Evolutionary conservation across 2,329 filamentous ascomycete genomes (phyloP).

Genomic region (Stachybotrys elegans): DNA sequence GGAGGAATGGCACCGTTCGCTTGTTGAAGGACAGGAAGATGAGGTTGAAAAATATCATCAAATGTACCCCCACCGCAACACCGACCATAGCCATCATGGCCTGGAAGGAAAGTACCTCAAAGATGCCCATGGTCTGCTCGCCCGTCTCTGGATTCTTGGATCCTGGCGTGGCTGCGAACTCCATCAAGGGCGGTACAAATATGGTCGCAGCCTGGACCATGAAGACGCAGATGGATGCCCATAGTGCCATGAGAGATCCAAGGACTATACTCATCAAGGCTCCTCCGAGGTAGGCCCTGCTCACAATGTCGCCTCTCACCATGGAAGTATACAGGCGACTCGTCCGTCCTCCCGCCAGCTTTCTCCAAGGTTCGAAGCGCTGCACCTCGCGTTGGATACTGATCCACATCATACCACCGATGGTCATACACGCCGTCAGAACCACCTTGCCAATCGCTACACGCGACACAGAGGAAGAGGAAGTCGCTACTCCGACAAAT

Average conservation of each 20-base stretch:
- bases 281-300: background rate
- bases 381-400: slow-evolving; percentile 4
- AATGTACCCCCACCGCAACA: background rate
- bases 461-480: too few relatives aligned
- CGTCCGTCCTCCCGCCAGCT: background rate
- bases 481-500: background rate
- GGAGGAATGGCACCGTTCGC: background rate
- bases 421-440: slow-evolving; percentile 1
- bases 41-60: slow-evolving; percentile 5
- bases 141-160: background rate
- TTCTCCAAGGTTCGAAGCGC: slow-evolving; percentile 1
- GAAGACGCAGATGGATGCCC: slow-evolving; percentile 2
- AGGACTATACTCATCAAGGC: background rate
- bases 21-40: background rate
- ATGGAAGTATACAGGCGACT: background rate
- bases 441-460: slow-evolving; percentile 2
- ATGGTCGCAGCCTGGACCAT: slow-evolving; percentile 2
- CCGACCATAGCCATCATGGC: background rate
- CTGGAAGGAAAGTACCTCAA: background rate
- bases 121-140: background rate
- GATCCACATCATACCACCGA: slow-evolving; percentile 6
- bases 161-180: background rate
- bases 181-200: slow-evolving; percentile 1
- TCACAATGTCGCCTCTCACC: background rate
- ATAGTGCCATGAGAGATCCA: background rate